Evolutionary conservation across 225 moss, liverwort and hornwort species (phyloP).

Genomic region (Bryum argenteum): DNA sequence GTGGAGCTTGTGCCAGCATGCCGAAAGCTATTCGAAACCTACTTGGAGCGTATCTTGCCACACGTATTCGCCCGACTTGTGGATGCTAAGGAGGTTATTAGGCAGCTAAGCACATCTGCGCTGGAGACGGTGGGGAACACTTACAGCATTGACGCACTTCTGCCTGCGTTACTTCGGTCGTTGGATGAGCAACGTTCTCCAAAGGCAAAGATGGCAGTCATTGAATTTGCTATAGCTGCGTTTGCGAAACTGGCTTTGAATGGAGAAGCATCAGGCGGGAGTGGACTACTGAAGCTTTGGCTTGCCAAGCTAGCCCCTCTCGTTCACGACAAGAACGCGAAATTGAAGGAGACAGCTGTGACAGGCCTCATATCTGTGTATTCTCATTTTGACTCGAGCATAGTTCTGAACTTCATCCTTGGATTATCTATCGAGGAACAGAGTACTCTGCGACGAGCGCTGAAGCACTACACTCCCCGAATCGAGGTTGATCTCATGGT

Average conservation of each 20-base stretch:
- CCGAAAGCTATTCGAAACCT: conserved; percentile 86
- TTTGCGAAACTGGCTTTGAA: conserved; percentile 86
- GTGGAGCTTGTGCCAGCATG: conserved; percentile 86
- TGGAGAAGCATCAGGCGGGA: conserved; percentile 82
- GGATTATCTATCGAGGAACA: conserved; percentile 96
- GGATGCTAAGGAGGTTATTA: conserved; percentile 87
- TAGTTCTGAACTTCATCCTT: conserved; percentile 91
- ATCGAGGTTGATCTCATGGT: conserved; percentile 99
- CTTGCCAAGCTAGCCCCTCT: conserved; percentile 94
- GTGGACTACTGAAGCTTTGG: conserved; percentile 93
- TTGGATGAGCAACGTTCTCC: conserved; percentile 98
- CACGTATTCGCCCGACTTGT: conserved; percentile 91
- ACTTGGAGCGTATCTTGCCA: conserved; percentile 88
- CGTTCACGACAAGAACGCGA: conserved; percentile 92
- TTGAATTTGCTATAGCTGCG: conserved; percentile 88
- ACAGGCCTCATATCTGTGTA: conserved; percentile 97
- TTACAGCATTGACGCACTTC: conserved; percentile 83
- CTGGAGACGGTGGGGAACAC: conserved; percentile 93
- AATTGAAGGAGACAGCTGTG: conserved; percentile 87
- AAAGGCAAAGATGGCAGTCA: conserved; percentile 91
- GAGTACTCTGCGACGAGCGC: conserved; percentile 74
- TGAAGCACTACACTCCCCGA: conserved; percentile 98
- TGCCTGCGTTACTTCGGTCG: conserved; percentile 90
- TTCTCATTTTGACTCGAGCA: conserved; percentile 85
- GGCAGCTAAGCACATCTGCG: conserved; percentile 79